Conservation (phyloP, 768 basidiomycete species). For the Termitomyces heimii region DNA sequence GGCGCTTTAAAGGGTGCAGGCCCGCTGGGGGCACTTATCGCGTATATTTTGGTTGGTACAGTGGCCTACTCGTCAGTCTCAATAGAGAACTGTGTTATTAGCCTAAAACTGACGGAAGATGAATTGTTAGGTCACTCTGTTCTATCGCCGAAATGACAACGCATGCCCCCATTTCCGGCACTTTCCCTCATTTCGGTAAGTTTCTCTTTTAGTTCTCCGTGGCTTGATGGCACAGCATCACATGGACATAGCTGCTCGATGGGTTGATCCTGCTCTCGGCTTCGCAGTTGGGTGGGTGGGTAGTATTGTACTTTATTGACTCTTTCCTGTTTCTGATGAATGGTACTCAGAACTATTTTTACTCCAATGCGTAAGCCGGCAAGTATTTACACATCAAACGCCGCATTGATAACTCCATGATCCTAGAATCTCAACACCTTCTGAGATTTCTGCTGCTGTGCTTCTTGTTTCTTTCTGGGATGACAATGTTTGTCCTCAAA, state of each 20-base stretch:
- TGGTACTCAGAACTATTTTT: conserved; percentile 33
- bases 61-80: conserved; percentile 54
- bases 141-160: conserved; percentile 78
- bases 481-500: conserved; percentile 33
- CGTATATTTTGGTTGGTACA: conserved; percentile 58
- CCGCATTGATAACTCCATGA: not conserved
- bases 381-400: not conserved
- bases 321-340: not conserved
- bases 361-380: conserved; percentile 30
- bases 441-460: conserved; percentile 70
- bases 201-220: not conserved
- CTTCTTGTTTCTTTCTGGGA: conserved; percentile 75
- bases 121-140: conserved; percentile 43
- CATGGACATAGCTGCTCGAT: conserved; percentile 35
- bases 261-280: conserved; percentile 55
- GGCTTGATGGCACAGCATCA: not conserved
- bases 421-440: conserved; percentile 54
- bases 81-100: not conserved
- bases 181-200: conserved; percentile 66
- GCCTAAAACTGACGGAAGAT: not conserved
- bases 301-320: conserved; percentile 12
- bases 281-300: conserved; percentile 53
- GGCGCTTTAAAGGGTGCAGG: conserved; percentile 57
- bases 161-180: conserved; percentile 71
- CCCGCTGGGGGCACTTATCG: conserved; percentile 61